A percentile compares a stretch with the other conserved stretches of the same genome.
phyloP scores from a whole-genome alignment of 2,329 filamentous ascomycete species.

The Epichloe scottii region DNA sequence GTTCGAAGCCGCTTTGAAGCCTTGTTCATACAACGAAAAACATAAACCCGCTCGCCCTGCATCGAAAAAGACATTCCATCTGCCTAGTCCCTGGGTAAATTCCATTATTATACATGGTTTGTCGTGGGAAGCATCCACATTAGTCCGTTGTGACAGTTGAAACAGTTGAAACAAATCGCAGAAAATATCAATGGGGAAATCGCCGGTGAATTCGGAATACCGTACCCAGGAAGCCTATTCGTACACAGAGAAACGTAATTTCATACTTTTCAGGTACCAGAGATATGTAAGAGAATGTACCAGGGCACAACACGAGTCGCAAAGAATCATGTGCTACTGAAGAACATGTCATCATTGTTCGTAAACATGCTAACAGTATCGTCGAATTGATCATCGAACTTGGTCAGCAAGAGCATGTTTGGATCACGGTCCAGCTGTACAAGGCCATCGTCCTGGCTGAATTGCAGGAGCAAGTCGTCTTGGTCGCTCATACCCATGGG shows the following conservation, averaged over 20 bases:
- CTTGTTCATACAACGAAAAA: constrained; percentile 7
- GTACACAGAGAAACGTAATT: constrained; percentile 6
- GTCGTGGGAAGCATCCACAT: constrained; percentile 3
- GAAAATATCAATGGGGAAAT: not conserved
- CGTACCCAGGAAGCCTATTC: constrained; percentile 1
- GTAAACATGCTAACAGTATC: constrained; percentile 38
- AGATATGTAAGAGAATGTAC: constrained; percentile 1
- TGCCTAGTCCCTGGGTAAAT: not conserved
- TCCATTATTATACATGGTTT: constrained; percentile 1
- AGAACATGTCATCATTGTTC: constrained; percentile 39
- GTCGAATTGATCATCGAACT: constrained; percentile 43
- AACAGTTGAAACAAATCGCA: not conserved
- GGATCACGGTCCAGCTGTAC: constrained; percentile 32
- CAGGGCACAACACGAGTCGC: not conserved
- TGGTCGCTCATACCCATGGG: constrained; percentile 23
- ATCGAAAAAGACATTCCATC: constrained; percentile 3
- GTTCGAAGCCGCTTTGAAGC: constrained; percentile 1
- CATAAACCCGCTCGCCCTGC: constrained; percentile 10
- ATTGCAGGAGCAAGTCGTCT: constrained; percentile 32
- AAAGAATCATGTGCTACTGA: constrained; percentile 23
- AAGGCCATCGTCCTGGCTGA: constrained; percentile 29
- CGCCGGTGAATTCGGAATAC: not conserved
- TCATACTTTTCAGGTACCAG: constrained; percentile 2
- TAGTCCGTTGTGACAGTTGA: not conserved
- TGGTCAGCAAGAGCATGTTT: constrained; percentile 36